Base-by-base conservation (phyloP, 805 yeast genomes). In the Candida glaebosa region DNA sequence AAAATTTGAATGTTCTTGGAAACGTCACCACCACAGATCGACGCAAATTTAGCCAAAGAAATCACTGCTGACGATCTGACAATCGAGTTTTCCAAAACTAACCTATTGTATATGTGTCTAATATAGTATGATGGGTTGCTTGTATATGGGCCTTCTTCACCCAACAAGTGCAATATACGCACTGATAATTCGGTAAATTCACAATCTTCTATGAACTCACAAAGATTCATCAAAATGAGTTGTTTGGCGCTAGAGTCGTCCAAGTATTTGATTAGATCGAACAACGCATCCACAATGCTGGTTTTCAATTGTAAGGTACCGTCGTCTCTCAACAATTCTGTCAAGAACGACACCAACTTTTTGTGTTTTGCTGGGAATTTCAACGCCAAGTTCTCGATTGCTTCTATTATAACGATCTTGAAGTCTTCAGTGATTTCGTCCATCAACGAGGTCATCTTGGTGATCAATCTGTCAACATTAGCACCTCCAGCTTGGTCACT, bases 171-270 rank as follows among this genome's bases (percentile, higher is more conserved):
- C 63, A 93, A 75, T 44, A 93, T 83, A 58, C 98, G 80, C n/a
- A 90, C 96, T 19, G 95, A 80, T 47, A 93, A 79, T 65, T 89
- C 96, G 22, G 96, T 86, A 69, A 76, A 91, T 68, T 93, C 99
- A 69, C 98, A 93, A 72, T 93, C 99, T 67, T 93, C 99, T 55
- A 93, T 93, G 59, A 89, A 90, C 65, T 93, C 99, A 74, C 98
- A 89, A 54, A 93, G 75, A 62, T 84, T 84, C 67, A 86, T 88
- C 56, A 93, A 72, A 17, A 96, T 95, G 37, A 78, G 64, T 52
- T 86, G 93, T 56, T 87, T 79, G 10, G 95, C 87, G 48, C 74
- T 81, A 22, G 53, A 60, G 40, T 69, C 73, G 16, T 96, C 96
- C 45, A 88, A 82, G 57, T 84, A 88, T 51, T 84, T 83, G 53